Evolutionary conservation across 2,329 filamentous ascomycete genomes (phyloP).

Genomic region (Ophiostoma quercus): DNA sequence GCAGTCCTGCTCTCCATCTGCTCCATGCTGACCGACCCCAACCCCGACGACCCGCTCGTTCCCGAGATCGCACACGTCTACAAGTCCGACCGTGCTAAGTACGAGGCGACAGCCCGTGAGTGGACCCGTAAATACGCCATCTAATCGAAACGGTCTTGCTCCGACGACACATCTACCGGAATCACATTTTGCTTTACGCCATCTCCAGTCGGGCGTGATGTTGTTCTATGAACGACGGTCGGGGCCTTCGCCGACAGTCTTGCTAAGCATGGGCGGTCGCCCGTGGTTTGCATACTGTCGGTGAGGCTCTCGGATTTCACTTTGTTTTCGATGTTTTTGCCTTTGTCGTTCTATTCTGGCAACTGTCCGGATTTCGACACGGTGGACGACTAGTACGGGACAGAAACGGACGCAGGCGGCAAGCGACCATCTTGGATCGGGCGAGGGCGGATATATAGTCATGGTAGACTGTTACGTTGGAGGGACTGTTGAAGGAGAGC

Average conservation of each 20-base stretch:
- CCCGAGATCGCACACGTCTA: constrained; percentile 99
- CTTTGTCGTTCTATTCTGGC: neutral
- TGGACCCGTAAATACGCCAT: constrained; percentile 99
- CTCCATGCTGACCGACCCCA: constrained; percentile 99
- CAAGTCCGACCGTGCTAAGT: constrained; percentile 95
- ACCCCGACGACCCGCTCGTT: constrained; percentile 96
- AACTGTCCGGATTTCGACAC: neutral
- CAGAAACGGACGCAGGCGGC: neutral
- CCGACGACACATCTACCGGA: neutral
- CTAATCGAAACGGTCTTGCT: constrained; percentile 40
- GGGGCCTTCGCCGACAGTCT: neutral
- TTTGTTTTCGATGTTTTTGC: neutral
- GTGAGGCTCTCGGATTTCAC: neutral
- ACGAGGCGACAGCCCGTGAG: constrained; percentile 93
- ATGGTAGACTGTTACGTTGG: neutral
- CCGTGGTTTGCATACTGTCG: neutral
- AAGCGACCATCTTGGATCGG: neutral
- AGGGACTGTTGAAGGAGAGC: constrained; percentile 17
- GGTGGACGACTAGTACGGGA: neutral
- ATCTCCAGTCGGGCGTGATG: neutral
- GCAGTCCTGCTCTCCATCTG: constrained; percentile 95
- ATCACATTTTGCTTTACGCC: neutral
- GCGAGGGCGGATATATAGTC: neutral
- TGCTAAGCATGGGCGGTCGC: neutral
- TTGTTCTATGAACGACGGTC: neutral